Conservation (phyloP, 257 asterid genomes). For the Solanum megistacrolobum region DNA sequence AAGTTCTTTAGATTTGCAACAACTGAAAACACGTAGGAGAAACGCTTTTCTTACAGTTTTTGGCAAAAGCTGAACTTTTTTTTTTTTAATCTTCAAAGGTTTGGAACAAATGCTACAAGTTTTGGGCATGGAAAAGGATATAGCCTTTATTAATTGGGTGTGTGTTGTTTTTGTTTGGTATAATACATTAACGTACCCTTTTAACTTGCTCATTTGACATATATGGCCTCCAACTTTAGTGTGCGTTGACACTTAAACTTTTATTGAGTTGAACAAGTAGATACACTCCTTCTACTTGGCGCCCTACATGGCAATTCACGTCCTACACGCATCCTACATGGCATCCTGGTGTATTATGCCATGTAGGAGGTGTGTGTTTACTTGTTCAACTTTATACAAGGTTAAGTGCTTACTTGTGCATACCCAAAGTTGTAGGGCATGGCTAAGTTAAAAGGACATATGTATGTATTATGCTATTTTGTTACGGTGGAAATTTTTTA, state of each 20-base stretch:
- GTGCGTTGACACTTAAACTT: no score
- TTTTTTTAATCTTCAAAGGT: background rate
- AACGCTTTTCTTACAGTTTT: background rate
- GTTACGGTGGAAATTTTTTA: background rate
- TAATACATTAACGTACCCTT: background rate
- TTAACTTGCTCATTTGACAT: background rate
- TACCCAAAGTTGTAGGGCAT: background rate
- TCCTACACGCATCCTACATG: no score
- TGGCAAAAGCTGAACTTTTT: background rate
- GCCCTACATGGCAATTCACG: background rate
- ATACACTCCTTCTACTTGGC: background rate
- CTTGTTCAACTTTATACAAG: background rate
- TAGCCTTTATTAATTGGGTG: background rate
- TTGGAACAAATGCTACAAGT: background rate
- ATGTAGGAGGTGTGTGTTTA: background rate
- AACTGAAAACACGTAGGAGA: background rate
- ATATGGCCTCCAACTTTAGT: no score
- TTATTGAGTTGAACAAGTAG: background rate
- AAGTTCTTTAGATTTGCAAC: background rate
- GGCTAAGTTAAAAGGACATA: fast-evolving
- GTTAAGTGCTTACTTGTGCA: background rate
- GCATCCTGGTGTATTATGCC: no score
- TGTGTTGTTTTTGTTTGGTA: background rate
- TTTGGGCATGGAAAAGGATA: background rate
- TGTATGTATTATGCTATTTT: background rate